These are phyloP conservation scores for Kwoniella botswanensis DNA, from an alignment of 768 basidiomycete genomes.

Conservation along the genomic window DNA sequence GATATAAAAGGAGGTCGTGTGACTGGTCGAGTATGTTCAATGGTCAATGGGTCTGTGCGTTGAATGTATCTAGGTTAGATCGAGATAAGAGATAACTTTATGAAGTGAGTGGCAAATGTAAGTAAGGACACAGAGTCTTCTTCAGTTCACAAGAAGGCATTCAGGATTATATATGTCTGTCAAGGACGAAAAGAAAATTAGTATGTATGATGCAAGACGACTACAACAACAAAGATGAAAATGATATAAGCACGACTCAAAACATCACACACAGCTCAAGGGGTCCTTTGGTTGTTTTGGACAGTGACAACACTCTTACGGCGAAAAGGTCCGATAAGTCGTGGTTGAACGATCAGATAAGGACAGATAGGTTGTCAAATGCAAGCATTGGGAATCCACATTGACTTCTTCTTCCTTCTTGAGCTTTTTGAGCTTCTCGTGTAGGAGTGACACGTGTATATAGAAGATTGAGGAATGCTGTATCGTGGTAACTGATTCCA, in stretches of 20 bases:
- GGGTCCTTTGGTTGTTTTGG: too few relatives aligned
- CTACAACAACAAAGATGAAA: background rate
- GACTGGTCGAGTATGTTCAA: background rate
- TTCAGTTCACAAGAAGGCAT: background rate
- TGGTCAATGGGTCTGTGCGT: background rate
- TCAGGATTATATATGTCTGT: background rate
- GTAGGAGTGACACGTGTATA: too few relatives aligned
- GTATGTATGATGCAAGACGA: background rate
- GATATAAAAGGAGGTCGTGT: constrained; percentile 14
- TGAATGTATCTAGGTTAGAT: background rate
- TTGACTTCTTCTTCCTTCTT: background rate
- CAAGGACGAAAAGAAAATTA: background rate
- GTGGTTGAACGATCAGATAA: background rate
- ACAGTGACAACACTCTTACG: background rate
- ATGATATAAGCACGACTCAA: background rate
- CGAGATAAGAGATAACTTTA: background rate
- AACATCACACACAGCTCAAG: too few relatives aligned
- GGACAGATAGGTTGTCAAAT: too few relatives aligned
- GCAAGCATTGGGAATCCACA: background rate
- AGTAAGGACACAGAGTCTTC: background rate
- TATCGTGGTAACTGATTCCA: too few relatives aligned
- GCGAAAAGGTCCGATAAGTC: background rate
- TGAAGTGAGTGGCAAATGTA: background rate
- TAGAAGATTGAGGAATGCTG: too few relatives aligned
- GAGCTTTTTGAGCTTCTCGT: too few relatives aligned